phyloP scores from a whole-genome alignment of 2,329 filamentous ascomycete species.

The Clonostachys solani region DNA sequence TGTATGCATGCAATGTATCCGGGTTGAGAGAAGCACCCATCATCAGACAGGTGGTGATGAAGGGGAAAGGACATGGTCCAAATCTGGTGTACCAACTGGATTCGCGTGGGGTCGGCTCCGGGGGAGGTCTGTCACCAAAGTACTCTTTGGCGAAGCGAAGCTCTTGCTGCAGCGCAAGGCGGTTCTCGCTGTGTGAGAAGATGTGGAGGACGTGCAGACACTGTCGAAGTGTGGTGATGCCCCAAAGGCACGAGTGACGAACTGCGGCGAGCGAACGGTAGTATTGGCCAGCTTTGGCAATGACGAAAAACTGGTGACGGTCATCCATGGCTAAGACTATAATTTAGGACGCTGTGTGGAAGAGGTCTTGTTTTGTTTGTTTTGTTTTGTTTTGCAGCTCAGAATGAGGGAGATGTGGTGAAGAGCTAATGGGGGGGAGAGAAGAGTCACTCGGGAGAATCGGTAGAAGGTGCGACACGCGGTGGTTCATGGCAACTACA shows the following conservation, averaged over 20 bases:
- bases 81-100: no score
- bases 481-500: no score
- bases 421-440: no score
- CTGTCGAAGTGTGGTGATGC: constrained; percentile 3
- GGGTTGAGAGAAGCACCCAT: neutral
- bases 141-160: neutral
- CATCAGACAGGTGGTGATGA: neutral
- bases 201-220: constrained; percentile 6
- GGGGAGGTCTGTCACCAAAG: neutral
- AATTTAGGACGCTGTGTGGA: no score
- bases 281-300: constrained; percentile 5
- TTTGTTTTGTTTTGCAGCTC: no score
- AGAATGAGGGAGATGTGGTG: no score
- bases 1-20: no score
- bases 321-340: constrained; percentile 4
- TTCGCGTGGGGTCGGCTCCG: neutral
- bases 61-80: neutral
- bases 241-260: constrained; percentile 7
- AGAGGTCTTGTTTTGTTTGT: no score
- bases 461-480: no score
- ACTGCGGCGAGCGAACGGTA: constrained; percentile 7
- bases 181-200: constrained; percentile 5
- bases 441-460: no score
- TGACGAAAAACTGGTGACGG: constrained; percentile 8
- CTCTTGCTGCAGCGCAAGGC: neutral